phyloP scores from a whole-genome alignment of 306 rosid species.

The Mucuna pruriens region DNA sequence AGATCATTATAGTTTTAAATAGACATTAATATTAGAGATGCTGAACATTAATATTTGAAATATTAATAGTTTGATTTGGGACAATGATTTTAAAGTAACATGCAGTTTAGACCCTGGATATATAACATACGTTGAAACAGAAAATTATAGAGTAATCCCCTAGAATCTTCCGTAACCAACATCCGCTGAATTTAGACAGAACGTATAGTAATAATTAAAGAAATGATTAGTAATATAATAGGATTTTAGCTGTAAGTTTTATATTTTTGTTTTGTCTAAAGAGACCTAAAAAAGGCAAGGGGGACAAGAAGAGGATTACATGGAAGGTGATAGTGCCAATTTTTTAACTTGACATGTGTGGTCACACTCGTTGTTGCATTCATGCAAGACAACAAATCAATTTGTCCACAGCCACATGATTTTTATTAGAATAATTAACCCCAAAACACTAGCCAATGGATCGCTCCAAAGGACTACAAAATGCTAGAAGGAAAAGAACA shows the following conservation, averaged over 20 bases:
- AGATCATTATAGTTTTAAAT: not conserved
- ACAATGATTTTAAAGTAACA: conserved; percentile 7
- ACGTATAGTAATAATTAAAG: conserved; percentile 32
- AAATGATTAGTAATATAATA: conserved; percentile 48
- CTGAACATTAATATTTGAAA: not conserved
- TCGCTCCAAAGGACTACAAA: conserved; percentile 45
- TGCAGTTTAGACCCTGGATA: conserved; percentile 17
- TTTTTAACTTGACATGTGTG: conserved; percentile 58
- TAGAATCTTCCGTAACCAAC: conserved; percentile 39
- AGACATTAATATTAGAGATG: not conserved
- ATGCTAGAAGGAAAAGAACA: conserved; percentile 26
- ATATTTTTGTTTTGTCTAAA: conserved; percentile 24
- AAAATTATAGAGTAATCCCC: conserved; percentile 34
- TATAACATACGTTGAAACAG: conserved; percentile 17
- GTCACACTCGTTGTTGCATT: conserved; percentile 76
- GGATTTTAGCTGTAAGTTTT: conserved; percentile 47
- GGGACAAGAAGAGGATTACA: conserved; percentile 69
- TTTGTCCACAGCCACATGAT: conserved; percentile 56
- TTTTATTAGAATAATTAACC: conserved; percentile 42
- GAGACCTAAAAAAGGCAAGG: conserved; percentile 52
- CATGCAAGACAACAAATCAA: conserved; percentile 78
- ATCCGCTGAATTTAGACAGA: conserved; percentile 47
- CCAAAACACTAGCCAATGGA: conserved; percentile 48
- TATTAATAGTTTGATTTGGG: not conserved
- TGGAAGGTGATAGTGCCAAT: conserved; percentile 60